Conservation (phyloP, 768 basidiomycete species). For the Leccinum incarnatum region DNA sequence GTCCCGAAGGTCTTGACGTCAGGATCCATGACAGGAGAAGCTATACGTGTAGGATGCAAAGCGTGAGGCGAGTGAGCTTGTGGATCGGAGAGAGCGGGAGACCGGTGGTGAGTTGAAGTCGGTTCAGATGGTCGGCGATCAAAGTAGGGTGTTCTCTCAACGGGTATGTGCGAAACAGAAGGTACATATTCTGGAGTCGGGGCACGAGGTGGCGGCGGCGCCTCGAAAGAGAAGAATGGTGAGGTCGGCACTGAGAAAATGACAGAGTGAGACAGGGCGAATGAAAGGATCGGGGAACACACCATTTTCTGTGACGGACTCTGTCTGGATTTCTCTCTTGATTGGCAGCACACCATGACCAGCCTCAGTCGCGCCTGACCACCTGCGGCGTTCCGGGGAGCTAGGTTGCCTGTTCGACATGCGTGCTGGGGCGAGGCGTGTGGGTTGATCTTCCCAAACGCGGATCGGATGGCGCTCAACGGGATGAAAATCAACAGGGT, state of each 20-base stretch:
- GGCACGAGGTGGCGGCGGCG: background rate
- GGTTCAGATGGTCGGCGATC: background rate
- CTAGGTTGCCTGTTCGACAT: background rate
- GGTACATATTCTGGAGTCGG: background rate
- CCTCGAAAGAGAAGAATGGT: background rate
- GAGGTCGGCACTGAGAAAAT: slow-evolving; percentile 2
- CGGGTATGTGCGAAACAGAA: background rate
- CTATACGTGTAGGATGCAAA: background rate
- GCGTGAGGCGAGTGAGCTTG: background rate
- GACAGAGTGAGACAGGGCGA: slow-evolving; percentile 5
- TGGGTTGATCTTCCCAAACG: slow-evolving; percentile 26
- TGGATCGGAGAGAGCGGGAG: background rate
- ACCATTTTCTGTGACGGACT: slow-evolving; percentile 9
- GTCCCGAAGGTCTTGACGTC: slow-evolving; percentile 2
- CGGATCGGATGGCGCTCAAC: slow-evolving; percentile 24
- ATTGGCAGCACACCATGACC: background rate
- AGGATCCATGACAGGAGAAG: slow-evolving; percentile 8
- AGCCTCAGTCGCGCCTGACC: background rate
- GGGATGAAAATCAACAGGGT: background rate
- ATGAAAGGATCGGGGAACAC: background rate
- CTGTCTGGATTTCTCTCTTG: background rate
- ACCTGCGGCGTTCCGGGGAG: background rate
- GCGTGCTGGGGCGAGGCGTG: slow-evolving; percentile 13
- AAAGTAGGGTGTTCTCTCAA: background rate
- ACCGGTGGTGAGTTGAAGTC: background rate